phyloP scores from a whole-genome alignment of 73 alveolate genomes.

The Effrenium voratum region DNA sequence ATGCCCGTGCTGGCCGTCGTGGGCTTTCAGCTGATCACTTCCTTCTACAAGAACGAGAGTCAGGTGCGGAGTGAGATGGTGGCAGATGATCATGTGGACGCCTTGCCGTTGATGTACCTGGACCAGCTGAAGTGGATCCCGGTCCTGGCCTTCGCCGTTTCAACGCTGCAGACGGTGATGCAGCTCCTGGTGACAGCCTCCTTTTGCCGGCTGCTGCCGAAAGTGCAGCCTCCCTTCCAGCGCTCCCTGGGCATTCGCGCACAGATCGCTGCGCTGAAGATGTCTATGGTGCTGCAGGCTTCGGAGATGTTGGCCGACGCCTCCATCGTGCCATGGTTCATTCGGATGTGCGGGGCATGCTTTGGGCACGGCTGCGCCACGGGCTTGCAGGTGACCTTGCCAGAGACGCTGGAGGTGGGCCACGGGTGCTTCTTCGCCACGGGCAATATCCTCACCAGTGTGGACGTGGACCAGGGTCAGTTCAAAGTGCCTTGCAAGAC shows the following conservation, averaged over 20 bases:
- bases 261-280: constrained; percentile 64
- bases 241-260: constrained; percentile 54
- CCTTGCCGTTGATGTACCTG: not conserved
- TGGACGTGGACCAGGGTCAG: constrained; percentile 70
- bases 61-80: constrained; percentile 12
- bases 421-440: constrained; percentile 68
- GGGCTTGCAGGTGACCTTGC: constrained; percentile 86
- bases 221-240: constrained; percentile 51
- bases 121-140: constrained; percentile 50
- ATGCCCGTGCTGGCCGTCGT: constrained; percentile 31
- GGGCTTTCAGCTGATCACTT: constrained; percentile 18
- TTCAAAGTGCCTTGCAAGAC: constrained; percentile 68
- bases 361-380: constrained; percentile 66
- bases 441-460: constrained; percentile 69
- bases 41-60: not conserved
- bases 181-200: constrained; percentile 42
- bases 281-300: constrained; percentile 76
- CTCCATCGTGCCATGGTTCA: constrained; percentile 47
- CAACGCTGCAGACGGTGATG: constrained; percentile 56
- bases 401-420: constrained; percentile 83
- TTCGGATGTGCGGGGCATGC: constrained; percentile 70
- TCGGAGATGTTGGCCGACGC: constrained; percentile 65
- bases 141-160: constrained; percentile 51
- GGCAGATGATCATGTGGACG: constrained; percentile 30
- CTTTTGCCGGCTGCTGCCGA: constrained; percentile 48